phyloP scores from a whole-genome alignment of 1,284 basidiomycete species.

The Trametes polyzona region DNA sequence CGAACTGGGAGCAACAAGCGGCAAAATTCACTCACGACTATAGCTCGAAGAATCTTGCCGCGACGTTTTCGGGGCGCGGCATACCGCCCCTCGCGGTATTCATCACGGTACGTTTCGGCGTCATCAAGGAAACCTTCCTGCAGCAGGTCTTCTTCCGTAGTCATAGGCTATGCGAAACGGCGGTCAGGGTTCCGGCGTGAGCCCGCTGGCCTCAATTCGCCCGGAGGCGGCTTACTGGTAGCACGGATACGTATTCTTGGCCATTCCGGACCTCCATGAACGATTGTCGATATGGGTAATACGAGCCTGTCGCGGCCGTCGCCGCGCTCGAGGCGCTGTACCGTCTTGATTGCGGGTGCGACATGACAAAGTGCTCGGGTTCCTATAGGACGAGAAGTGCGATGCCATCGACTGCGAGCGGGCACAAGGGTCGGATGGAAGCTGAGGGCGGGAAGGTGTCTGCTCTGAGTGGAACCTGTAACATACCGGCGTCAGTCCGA shows the following conservation, averaged over 20 bases:
- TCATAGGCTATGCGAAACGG: slow-evolving; percentile 30
- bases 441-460: too few relatives aligned
- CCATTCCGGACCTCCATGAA: slow-evolving; percentile 28
- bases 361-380: not conserved
- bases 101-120: slow-evolving; percentile 8
- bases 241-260: slow-evolving; percentile 30
- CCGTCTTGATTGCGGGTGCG: slow-evolving; percentile 9
- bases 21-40: slow-evolving; percentile 2
- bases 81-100: too few relatives aligned
- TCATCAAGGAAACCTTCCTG: slow-evolving; percentile 31
- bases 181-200: too few relatives aligned
- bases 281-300: slow-evolving; percentile 29
- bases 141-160: slow-evolving; percentile 35
- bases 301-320: slow-evolving; percentile 4
- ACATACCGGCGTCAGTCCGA: not conserved
- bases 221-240: slow-evolving; percentile 32
- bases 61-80: not conserved
- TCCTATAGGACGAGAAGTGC: not conserved
- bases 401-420: slow-evolving; percentile 7
- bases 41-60: slow-evolving; percentile 9
- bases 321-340: slow-evolving; percentile 13
- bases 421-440: too few relatives aligned
- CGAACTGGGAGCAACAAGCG: not conserved
- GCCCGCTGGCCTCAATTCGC: too few relatives aligned
- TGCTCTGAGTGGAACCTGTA: not conserved